A percentile compares a stretch with the other conserved stretches of the same genome.
Evolutionary conservation across 805 yeast species (phyloP).

Genomic region (Metschnikowia hibisci): DNA sequence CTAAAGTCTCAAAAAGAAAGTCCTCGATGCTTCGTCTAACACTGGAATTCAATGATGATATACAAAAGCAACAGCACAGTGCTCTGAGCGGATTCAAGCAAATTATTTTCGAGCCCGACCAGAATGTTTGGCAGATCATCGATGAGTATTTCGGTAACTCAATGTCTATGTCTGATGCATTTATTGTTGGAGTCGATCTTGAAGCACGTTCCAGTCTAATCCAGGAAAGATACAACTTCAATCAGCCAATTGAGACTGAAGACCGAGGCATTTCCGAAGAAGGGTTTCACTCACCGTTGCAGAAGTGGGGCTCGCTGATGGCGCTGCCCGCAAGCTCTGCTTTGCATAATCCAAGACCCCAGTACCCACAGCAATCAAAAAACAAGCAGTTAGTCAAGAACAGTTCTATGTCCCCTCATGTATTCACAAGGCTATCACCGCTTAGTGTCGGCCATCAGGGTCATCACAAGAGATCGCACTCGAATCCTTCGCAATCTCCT

Average conservation of each 20-base stretch:
- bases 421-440: constrained; percentile 4
- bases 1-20: constrained; percentile 5
- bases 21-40: constrained; percentile 8
- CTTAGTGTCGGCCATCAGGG: constrained; percentile 2
- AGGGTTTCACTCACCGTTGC: constrained; percentile 2
- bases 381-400: constrained; percentile 6
- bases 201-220: not conserved
- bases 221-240: constrained; percentile 1
- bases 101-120: constrained; percentile 53
- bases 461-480: constrained; percentile 29
- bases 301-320: constrained; percentile 4
- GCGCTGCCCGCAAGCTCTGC: constrained; percentile 1
- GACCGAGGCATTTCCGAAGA: not conserved
- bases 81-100: not conserved
- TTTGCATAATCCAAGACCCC: constrained; percentile 37
- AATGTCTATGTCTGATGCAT: constrained; percentile 62
- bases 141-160: constrained; percentile 64
- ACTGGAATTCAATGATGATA: constrained; percentile 8
- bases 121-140: constrained; percentile 51
- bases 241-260: not conserved
- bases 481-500: constrained; percentile 31
- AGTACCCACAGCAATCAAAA: constrained; percentile 18
- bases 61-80: not conserved
- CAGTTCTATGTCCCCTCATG: constrained; percentile 12
- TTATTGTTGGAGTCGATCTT: constrained; percentile 43